Evolutionary conservation across 1,139 yeast species (phyloP).

Genomic region (Oligophagozyma castellii): DNA sequence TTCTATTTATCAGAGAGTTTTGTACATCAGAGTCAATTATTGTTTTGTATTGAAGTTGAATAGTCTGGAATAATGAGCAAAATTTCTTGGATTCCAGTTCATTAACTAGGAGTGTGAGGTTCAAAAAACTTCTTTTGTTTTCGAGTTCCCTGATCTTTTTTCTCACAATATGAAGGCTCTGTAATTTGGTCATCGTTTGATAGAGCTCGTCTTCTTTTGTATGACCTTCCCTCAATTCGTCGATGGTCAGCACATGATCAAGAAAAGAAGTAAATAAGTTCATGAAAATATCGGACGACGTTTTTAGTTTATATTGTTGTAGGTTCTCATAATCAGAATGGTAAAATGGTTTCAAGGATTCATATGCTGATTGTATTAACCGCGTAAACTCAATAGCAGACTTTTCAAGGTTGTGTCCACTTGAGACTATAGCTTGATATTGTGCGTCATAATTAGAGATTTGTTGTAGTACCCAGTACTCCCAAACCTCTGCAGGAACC

Average conservation of each 20-base stretch:
- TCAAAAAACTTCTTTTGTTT: slow-evolving; percentile 35
- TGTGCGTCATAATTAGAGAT: slow-evolving; percentile 41
- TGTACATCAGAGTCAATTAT: slow-evolving; percentile 13
- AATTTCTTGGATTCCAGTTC: slow-evolving; percentile 23
- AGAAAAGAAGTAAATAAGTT: slow-evolving; percentile 47
- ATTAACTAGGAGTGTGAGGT: slow-evolving; percentile 33
- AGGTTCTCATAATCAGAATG: slow-evolving; percentile 31
- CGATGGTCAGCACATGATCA: slow-evolving; percentile 33
- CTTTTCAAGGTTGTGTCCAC: slow-evolving; percentile 46
- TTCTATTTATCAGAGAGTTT: slow-evolving; percentile 18
- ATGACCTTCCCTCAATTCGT: slow-evolving; percentile 28
- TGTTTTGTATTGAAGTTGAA: slow-evolving; percentile 11
- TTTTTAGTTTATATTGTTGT: slow-evolving; percentile 46
- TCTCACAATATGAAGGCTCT: slow-evolving; percentile 34
- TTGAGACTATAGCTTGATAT: slow-evolving; percentile 42
- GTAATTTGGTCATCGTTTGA: slow-evolving; percentile 26
- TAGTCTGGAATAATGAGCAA: slow-evolving; percentile 15
- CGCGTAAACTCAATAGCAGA: slow-evolving; percentile 31
- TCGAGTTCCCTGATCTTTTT: slow-evolving; percentile 47
- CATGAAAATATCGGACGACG: slow-evolving; percentile 58
- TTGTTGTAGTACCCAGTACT: slow-evolving; percentile 61
- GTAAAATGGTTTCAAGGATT: slow-evolving; percentile 33
- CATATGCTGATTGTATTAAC: slow-evolving; percentile 53
- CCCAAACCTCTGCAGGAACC: slow-evolving; percentile 24
- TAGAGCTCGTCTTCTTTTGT: slow-evolving; percentile 28